These are phyloP conservation scores for Verticillium nonalfalfae DNA, from an alignment of 2,329 filamentous ascomycete genomes.

Conservation along the genomic window DNA sequence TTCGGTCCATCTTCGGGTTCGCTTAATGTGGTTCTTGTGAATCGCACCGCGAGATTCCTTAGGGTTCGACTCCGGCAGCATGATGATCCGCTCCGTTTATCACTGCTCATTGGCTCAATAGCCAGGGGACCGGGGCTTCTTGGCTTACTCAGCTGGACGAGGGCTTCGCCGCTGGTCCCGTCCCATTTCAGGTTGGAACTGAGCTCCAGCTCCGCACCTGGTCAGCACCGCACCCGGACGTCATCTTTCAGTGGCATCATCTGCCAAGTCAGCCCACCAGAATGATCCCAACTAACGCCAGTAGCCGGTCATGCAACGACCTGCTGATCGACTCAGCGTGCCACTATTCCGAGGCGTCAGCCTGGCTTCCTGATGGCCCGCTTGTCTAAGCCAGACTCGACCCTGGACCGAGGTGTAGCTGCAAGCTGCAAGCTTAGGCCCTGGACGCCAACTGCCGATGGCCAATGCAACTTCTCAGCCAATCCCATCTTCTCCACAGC, in stretches of 20 bases:
- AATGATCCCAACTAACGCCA: neutral
- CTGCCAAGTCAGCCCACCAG: neutral
- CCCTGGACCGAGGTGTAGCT: neutral
- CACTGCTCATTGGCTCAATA: neutral
- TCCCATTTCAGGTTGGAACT: neutral
- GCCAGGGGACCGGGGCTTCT: neutral
- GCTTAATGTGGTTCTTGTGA: constrained; percentile 1
- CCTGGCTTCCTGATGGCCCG: neutral
- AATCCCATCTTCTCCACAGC: neutral
- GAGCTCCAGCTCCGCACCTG: neutral
- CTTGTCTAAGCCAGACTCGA: neutral
- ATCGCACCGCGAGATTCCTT: neutral
- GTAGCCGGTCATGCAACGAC: neutral
- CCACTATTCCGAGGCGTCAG: neutral
- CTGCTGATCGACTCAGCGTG: neutral
- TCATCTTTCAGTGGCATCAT: neutral
- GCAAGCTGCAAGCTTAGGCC: neutral
- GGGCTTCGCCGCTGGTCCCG: neutral
- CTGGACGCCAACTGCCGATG: neutral
- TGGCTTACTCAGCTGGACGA: neutral
- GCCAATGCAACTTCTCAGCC: neutral
- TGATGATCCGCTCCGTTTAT: neutral
- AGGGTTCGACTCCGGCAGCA: neutral
- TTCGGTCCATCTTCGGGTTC: constrained; percentile 3
- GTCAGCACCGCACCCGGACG: neutral